Evolutionary conservation across 2,329 filamentous ascomycete species (phyloP).

Genomic region (Drechmeria coniospora): DNA sequence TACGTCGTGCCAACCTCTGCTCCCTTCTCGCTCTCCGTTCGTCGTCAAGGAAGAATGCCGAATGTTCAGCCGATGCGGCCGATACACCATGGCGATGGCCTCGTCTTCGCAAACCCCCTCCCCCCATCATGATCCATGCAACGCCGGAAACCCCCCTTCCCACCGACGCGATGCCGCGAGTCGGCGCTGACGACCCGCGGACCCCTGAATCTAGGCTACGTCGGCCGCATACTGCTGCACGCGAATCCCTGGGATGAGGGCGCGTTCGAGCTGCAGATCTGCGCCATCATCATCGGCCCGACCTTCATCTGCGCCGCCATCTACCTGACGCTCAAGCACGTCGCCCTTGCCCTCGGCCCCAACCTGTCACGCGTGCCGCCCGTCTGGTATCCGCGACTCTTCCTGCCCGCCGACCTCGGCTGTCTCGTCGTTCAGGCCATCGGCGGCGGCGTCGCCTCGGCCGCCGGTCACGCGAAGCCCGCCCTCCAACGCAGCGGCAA

Average conservation of each 20-base stretch:
- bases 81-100: too few species aligned
- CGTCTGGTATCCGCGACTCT: slow-evolving; percentile 38
- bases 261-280: slow-evolving; percentile 44
- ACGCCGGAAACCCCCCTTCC: too few species aligned
- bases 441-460: slow-evolving; percentile 39
- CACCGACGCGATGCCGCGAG: too few species aligned
- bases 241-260: slow-evolving; percentile 36
- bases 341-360: slow-evolving; percentile 33
- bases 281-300: slow-evolving; percentile 41
- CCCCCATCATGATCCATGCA: too few species aligned
- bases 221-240: slow-evolving; percentile 33
- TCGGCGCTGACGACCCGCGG: background rate
- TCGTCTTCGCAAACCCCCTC: too few species aligned
- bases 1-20: slow-evolving; percentile 11
- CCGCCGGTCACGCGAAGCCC: slow-evolving; percentile 23
- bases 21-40: background rate
- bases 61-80: too few species aligned
- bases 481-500: slow-evolving; percentile 29
- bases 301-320: slow-evolving; percentile 46
- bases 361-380: slow-evolving; percentile 34
- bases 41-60: too few species aligned
- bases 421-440: slow-evolving; percentile 44
- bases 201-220: slow-evolving; percentile 27
- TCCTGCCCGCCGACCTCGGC: slow-evolving; percentile 42
- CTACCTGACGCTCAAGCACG: slow-evolving; percentile 49